Evolutionary conservation across 495 filamentous ascomycete genomes (phyloP).

Genomic region (Penicillium soppii): DNA sequence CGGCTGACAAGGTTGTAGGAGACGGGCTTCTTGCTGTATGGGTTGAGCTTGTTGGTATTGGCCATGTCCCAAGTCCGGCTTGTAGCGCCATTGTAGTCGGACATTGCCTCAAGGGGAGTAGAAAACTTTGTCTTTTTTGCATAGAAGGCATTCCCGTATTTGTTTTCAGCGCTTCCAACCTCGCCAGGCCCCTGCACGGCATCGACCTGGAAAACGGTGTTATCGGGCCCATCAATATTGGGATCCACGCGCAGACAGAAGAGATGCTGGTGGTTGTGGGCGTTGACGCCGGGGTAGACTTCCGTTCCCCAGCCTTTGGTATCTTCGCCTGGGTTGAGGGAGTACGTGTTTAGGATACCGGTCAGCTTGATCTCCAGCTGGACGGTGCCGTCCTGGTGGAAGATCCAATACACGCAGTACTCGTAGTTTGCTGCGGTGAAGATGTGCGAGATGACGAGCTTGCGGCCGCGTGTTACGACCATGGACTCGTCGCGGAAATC

Average conservation of each 20-base stretch:
- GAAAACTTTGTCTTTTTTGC: conserved; percentile 81
- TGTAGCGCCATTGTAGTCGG: conserved; percentile 78
- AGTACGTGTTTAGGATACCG: conserved; percentile 91
- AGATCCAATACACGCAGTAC: conserved; percentile 92
- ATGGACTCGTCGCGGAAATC: conserved; percentile 90
- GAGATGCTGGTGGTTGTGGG: conserved; percentile 87
- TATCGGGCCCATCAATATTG: conserved; percentile 82
- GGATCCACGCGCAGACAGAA: conserved; percentile 92
- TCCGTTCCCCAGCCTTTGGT: conserved; percentile 89
- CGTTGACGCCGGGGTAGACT: conserved; percentile 83
- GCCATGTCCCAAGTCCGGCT: conserved; percentile 89
- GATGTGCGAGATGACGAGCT: conserved; percentile 86
- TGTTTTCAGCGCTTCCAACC: conserved; percentile 79
- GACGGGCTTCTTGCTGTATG: conserved; percentile 82
- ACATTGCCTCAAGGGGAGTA: conserved; percentile 68
- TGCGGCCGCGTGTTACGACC: conserved; percentile 83
- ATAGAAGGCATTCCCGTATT: conserved; percentile 92
- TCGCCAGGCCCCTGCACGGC: conserved; percentile 62
- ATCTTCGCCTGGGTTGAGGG: conserved; percentile 80
- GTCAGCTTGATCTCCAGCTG: conserved; percentile 95
- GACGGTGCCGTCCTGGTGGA: conserved; percentile 91
- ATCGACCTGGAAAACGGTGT: conserved; percentile 85
- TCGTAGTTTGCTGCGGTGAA: conserved; percentile 98
- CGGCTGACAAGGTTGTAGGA: conserved; percentile 90
- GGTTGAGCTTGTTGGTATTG: conserved; percentile 81